Base-by-base conservation (phyloP, 176 grass and related monocot species). In the Bonia amplexicaulis region DNA sequence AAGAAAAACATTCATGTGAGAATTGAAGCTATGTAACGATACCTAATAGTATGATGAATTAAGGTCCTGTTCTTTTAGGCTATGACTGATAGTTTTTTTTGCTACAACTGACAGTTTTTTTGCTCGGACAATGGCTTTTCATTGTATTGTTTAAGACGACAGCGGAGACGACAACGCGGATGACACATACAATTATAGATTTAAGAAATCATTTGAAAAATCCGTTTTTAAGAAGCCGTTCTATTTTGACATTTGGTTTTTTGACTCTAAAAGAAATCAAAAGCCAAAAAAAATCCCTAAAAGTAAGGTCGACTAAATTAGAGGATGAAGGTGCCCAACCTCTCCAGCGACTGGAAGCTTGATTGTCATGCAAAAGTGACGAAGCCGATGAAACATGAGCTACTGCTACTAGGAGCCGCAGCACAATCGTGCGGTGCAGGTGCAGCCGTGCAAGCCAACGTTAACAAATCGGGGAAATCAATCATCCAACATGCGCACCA, bases 151-250 rank as follows among this genome's bases (percentile, higher is more conserved):
- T 37, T 37, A 4, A 37, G 35, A 37, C 5, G 0, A 5, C 4
- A 5, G 35, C 35, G 31, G 0, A 37, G 35, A 37, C 4, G 4
- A 0, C 31, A 3, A 33, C 31, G 2, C 3, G 31, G 31, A 33
- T 33, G 3, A 4, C 5, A 37, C 5, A 37, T 4, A 37, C 0
- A 0, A 0, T 37, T 37, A 5, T 37, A 0, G 3, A 4, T 0
- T 37, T 4, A 0, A 37, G 5, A 37, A 37, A 37, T 5, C 2
- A 5, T 5, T 37, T 37, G 5, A 37, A 37, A 5, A 37, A 37
- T 37, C 35, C 5, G 2, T 0, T 37, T 37, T 37, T 5, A 37
- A 37, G 4, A 37, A 37, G 0, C 5, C 35, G 4, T 37, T 3
- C 2, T 5, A 37, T 37, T 37, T 37, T 3, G 35, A 37, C 35